A percentile compares a stretch with the other conserved stretches of the same genome.
Conservation (phyloP, 495 filamentous ascomycete genomes). For the Aspergillus egyptiacus region DNA sequence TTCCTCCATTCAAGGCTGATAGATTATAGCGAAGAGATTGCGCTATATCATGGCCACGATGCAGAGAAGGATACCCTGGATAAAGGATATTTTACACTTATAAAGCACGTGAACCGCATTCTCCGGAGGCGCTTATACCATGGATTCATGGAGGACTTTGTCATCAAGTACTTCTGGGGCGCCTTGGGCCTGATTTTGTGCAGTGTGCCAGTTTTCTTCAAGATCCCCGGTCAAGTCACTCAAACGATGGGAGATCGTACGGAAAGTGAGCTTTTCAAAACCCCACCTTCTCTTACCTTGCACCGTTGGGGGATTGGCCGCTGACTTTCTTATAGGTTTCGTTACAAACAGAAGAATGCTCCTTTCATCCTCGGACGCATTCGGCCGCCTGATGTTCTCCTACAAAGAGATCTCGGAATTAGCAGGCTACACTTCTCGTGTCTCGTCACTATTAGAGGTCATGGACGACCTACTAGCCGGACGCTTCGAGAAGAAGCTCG, state of each 20-base stretch:
- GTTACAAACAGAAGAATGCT: slow-evolving; percentile 92
- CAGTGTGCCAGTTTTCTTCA: slow-evolving; percentile 93
- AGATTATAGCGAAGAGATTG: slow-evolving; percentile 91
- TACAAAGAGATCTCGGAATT: slow-evolving; percentile 97
- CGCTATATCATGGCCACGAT: slow-evolving; percentile 87
- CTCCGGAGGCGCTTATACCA: slow-evolving; percentile 84
- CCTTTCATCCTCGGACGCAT: slow-evolving; percentile 86
- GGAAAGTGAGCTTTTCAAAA: slow-evolving; percentile 74
- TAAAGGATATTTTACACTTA: slow-evolving; percentile 97
- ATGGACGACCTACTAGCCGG: slow-evolving; percentile 90
- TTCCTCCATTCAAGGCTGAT: slow-evolving; percentile 93
- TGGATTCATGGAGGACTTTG: slow-evolving; percentile 97
- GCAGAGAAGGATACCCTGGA: slow-evolving; percentile 95
- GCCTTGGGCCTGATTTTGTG: slow-evolving; percentile 90
- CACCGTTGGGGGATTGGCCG: too few species aligned
- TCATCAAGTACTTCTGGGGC: slow-evolving; percentile 99
- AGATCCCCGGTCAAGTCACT: slow-evolving; percentile 67
- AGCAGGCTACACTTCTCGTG: slow-evolving; percentile 87
- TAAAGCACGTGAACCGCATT: slow-evolving; percentile 98
- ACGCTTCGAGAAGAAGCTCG: slow-evolving; percentile 90
- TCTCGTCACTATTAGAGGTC: slow-evolving; percentile 80
- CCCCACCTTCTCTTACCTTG: too few species aligned
- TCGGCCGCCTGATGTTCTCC: slow-evolving; percentile 94
- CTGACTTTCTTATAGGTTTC: slow-evolving; percentile 48
- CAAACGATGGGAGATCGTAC: slow-evolving; percentile 84